phyloP scores from a whole-genome alignment of 768 basidiomycete species.

The Candolleomyces eurysporus region DNA sequence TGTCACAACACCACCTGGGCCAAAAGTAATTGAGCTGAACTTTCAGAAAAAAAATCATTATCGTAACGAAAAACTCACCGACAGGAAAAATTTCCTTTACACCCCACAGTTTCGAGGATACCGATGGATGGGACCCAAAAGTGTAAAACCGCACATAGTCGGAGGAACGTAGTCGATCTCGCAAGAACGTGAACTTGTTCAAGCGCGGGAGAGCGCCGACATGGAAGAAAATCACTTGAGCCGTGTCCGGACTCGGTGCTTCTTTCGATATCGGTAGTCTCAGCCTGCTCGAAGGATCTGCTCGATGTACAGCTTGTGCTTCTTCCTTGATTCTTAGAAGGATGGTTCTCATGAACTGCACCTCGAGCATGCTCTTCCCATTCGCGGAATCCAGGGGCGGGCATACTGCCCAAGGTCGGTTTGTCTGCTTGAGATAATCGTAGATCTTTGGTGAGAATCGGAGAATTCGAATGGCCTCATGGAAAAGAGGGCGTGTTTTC shows the following conservation, averaged over 20 bases:
- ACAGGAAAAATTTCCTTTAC: conserved; percentile 64
- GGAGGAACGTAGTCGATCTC: conserved; percentile 38
- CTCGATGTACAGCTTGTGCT: not conserved
- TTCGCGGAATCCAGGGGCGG: conserved; percentile 41
- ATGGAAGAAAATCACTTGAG: conserved; percentile 64
- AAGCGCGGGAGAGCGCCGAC: conserved; percentile 52
- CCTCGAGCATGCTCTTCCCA: not conserved
- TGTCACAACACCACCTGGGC: conserved; percentile 68
- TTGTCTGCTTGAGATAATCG: conserved; percentile 39
- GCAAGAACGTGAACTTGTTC: conserved; percentile 47
- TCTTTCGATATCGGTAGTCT: conserved; percentile 1
- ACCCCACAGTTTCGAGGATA: conserved; percentile 56
- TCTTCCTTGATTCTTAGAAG: conserved; percentile 1
- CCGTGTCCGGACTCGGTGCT: conserved; percentile 36
- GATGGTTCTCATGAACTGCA: not conserved
- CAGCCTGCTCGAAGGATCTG: not conserved
- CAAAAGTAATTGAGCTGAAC: not conserved
- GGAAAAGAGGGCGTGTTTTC: conserved; percentile 21
- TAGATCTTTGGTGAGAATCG: conserved; percentile 47
- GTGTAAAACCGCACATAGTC: conserved; percentile 56
- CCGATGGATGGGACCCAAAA: conserved; percentile 61
- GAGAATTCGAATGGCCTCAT: conserved; percentile 41
- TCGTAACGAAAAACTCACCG: conserved; percentile 39
- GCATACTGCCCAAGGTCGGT: conserved; percentile 38
- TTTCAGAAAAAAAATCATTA: not conserved